Base-by-base conservation (phyloP, 345 rosid species). In the Angophora floribunda region DNA sequence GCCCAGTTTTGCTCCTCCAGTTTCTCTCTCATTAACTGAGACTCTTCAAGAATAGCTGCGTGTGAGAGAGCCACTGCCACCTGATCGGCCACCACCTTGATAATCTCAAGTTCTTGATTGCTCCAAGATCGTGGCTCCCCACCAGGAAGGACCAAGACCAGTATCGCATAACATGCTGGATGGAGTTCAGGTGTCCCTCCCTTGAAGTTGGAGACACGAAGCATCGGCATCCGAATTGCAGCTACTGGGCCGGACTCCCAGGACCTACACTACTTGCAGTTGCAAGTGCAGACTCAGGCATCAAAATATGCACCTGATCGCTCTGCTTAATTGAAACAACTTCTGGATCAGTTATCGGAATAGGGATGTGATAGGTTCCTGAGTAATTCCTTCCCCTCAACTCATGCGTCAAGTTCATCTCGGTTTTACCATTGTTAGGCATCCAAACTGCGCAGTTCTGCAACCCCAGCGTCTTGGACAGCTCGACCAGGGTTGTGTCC, bases 361-460 rank as follows among this genome's bases (percentile, higher is more conserved):
- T 94, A 50, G 94, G 89, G 87, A 53, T 86, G 85, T 88, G 89
- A 87, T 89, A 91, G 47, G 88, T 52, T 65, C 75, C 89, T 2
- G 92, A 91, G 86, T 91, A 93, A 55, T 87, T 90, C 93, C 93
- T 92, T 86, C 93, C 92, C 86, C 93, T 92, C 75, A 95, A 88
- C 90, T 94, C 95, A 89, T 94, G 98, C 41, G 98, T 97, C 89
- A 97, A 89, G 88, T 95, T 91, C 98, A 98, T 93, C 92, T 93
- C 94, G 0, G 92, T 94, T 90, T 90, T 94, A 17, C 52, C 89
- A 63, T 93, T 94, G 88, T 94, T 94, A 41, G 98, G 97, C 99
- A 98, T 98, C 99, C 99, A 98, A 86, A 98, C 95, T 1, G 98
- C 99, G 80, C 99, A 98, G 53, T 96, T 98, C 88, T 95, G 98